Conservation (phyloP, 2,329 filamentous ascomycete genomes). For the Ceratocystis diversiconidia region DNA sequence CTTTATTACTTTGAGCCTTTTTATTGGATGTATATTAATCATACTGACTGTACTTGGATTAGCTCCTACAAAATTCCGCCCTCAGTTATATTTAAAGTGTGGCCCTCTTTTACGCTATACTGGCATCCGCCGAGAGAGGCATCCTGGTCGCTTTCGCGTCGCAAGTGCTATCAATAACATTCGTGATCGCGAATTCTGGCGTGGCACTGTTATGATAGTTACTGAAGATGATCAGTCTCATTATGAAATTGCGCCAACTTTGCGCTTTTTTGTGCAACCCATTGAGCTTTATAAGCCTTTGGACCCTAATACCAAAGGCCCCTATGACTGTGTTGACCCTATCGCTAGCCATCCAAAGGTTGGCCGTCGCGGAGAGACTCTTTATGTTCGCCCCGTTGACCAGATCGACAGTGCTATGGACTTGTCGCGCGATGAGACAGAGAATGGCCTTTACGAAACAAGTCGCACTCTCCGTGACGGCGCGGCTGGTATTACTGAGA, state of each 20-base stretch:
- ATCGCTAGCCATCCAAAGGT: slow-evolving; percentile 77
- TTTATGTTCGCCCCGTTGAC: slow-evolving; percentile 83
- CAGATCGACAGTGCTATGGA: slow-evolving; percentile 66
- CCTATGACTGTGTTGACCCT: slow-evolving; percentile 76
- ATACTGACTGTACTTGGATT: not conserved
- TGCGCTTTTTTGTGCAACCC: slow-evolving; percentile 77
- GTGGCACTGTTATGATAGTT: slow-evolving; percentile 90
- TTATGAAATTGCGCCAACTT: slow-evolving; percentile 61
- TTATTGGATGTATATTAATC: not conserved
- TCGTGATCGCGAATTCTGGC: slow-evolving; percentile 65
- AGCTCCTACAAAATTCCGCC: slow-evolving; percentile 62
- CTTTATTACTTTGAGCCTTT: not conserved
- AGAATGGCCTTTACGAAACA: slow-evolving; percentile 69
- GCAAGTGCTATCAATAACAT: slow-evolving; percentile 18
- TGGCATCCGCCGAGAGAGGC: slow-evolving; percentile 56
- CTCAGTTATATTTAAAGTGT: slow-evolving; percentile 71
- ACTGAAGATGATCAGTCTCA: slow-evolving; percentile 72
- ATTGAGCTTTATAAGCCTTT: slow-evolving; percentile 61
- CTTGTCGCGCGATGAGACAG: slow-evolving; percentile 63
- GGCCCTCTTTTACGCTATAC: slow-evolving; percentile 83
- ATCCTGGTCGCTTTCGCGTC: slow-evolving; percentile 26
- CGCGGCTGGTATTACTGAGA: slow-evolving; percentile 32
- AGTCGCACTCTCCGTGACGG: slow-evolving; percentile 40
- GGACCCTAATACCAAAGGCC: slow-evolving; percentile 34
- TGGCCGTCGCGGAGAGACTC: slow-evolving; percentile 67